These are phyloP conservation scores for Zelopaecilomyces penicillatus DNA, from an alignment of 2,329 filamentous ascomycete genomes.

Conservation along the genomic window DNA sequence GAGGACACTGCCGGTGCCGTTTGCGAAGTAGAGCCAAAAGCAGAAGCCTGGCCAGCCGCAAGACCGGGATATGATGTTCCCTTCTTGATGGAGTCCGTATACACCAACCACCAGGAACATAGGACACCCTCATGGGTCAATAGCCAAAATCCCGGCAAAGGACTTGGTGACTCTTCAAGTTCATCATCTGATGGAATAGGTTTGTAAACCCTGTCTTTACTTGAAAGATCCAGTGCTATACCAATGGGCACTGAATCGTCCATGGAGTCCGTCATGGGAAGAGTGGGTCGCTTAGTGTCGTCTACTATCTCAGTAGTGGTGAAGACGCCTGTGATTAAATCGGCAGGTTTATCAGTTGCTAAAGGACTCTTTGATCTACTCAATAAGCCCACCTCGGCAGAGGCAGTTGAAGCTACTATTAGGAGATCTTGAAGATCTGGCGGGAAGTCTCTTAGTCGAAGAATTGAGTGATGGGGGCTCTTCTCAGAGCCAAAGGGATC, in stretches of 20 bases:
- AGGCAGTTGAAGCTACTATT: slow-evolving; percentile 72
- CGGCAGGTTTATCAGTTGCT: slow-evolving; percentile 49
- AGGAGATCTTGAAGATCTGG: slow-evolving; percentile 75
- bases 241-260: slow-evolving; percentile 72
- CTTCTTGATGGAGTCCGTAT: slow-evolving; percentile 73
- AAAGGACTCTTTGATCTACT: slow-evolving; percentile 64
- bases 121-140: slow-evolving; percentile 85
- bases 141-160: slow-evolving; percentile 74
- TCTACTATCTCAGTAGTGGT: slow-evolving; percentile 63
- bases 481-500: slow-evolving; percentile 60
- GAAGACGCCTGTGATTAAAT: slow-evolving; percentile 58
- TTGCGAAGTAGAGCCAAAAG: slow-evolving; percentile 21
- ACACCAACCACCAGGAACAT: slow-evolving; percentile 84
- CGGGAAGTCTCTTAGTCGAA: slow-evolving; percentile 70
- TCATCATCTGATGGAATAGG: slow-evolving; percentile 71
- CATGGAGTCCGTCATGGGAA: slow-evolving; percentile 57
- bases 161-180: slow-evolving; percentile 67
- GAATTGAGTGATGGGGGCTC: slow-evolving; percentile 66
- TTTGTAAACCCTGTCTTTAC: slow-evolving; percentile 66
- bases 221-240: slow-evolving; percentile 73
- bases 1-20: slow-evolving; percentile 23
- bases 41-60: slow-evolving; percentile 34
- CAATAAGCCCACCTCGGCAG: slow-evolving; percentile 70
- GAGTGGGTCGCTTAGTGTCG: slow-evolving; percentile 64
- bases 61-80: slow-evolving; percentile 68